A percentile compares a stretch with the other conserved stretches of the same genome.
Evolutionary conservation across 2,329 filamentous ascomycete species (phyloP).

Genomic region (Didymella exigua): DNA sequence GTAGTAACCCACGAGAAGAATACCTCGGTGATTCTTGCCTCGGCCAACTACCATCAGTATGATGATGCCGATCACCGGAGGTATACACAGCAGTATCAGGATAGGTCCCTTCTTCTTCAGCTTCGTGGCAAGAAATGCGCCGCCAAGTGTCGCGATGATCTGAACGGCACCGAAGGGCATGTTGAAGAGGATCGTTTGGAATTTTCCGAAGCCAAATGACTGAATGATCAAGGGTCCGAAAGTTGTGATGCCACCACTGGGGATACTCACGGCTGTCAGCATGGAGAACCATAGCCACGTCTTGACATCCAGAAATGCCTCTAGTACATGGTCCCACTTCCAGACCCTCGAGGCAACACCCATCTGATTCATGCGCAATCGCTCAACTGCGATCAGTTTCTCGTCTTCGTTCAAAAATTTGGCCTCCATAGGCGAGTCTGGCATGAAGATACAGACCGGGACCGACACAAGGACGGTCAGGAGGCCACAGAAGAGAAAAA

Average conservation of each 20-base stretch:
- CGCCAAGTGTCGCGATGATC: conserved; percentile 63
- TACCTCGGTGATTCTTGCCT: conserved; percentile 53
- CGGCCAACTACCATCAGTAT: conserved; percentile 60
- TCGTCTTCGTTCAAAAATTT: conserved; percentile 63
- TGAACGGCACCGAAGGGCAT: conserved; percentile 67
- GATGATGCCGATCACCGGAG: conserved; percentile 56
- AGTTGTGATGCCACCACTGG: conserved; percentile 63
- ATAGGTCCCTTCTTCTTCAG: conserved; percentile 63
- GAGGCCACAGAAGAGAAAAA: conserved; percentile 46
- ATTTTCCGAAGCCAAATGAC: conserved; percentile 62
- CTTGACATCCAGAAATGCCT: conserved; percentile 63
- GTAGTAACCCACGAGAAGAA: conserved; percentile 63
- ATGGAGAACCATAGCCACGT: conserved; percentile 64
- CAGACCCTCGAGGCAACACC: conserved; percentile 52
- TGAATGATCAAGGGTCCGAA: conserved; percentile 65
- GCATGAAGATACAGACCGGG: conserved; percentile 62
- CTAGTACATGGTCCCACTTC: conserved; percentile 61
- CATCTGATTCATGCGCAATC: conserved; percentile 52
- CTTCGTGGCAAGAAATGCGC: conserved; percentile 61
- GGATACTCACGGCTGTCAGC: conserved; percentile 50
- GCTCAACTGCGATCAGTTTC: conserved; percentile 63
- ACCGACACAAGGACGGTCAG: conserved; percentile 59
- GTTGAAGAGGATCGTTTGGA: conserved; percentile 65
- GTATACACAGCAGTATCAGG: conserved; percentile 1
- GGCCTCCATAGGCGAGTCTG: conserved; percentile 66